Conservation (phyloP, 805 yeast genomes). For the Kazachstania kunashirensis region DNA sequence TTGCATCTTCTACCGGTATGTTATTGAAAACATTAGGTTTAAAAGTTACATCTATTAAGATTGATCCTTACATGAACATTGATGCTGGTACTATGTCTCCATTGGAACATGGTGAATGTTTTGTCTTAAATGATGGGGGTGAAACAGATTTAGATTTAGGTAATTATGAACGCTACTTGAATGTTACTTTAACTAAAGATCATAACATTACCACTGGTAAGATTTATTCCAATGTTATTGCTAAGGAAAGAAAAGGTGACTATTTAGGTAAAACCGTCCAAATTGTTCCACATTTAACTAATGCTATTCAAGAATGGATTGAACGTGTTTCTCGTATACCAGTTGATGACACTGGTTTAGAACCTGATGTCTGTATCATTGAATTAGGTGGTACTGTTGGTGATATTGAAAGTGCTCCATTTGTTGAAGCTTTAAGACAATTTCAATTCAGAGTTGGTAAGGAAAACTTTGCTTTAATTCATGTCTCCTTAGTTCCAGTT, state of each 20-base stretch:
- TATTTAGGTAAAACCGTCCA: constrained; percentile 98
- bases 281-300: constrained; percentile 96
- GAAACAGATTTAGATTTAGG: constrained; percentile 98
- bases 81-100: constrained; percentile 99
- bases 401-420: constrained; percentile 97
- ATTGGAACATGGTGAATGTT: constrained; percentile 97
- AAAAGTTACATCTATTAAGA: constrained; percentile 93
- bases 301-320: constrained; percentile 97
- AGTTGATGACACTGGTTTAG: constrained; percentile 78
- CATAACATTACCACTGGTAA: constrained; percentile 99
- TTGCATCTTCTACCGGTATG: constrained; percentile 95
- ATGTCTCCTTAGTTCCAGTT: constrained; percentile 94
- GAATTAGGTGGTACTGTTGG: constrained; percentile 99
- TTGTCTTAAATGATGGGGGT: constrained; percentile 96
- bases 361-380: constrained; percentile 93
- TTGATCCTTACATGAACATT: constrained; percentile 97
- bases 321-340: constrained; percentile 87
- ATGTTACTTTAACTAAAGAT: constrained; percentile 83
- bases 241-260: constrained; percentile 92
- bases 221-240: constrained; percentile 87
- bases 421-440: constrained; percentile 97
- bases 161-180: constrained; percentile 93
- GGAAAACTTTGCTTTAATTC: constrained; percentile 90
- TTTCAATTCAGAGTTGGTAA: constrained; percentile 94
- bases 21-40: constrained; percentile 86